Evolutionary conservation across 1,284 basidiomycete genomes (phyloP), one percentile per base, ranked within the genome.

Genomic region (Pholiota adiposa): DNA sequence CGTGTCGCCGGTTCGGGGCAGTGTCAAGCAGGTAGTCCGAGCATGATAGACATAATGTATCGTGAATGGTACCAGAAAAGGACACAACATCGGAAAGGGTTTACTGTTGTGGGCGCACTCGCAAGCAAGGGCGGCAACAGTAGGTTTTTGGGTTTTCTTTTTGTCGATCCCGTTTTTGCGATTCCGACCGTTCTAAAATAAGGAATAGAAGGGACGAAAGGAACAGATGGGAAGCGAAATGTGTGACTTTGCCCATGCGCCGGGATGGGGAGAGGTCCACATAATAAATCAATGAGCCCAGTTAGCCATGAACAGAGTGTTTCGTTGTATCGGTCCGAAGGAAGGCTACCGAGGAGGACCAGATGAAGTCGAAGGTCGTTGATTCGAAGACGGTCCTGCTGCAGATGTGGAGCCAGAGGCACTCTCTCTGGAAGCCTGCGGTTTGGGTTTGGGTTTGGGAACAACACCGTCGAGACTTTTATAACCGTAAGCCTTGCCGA

Each of bases 401-500:
- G 65, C 50, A 21, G 65, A 65, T 31, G 65, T 60, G 25, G 66
- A 60, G 40, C 59, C 48, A 43, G 61, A 59, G 52, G 58, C 63
- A 29, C 62, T 62, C 46, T 70, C 67, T 50, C 61, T 31, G n/a
- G 49, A 38, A 63, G 52, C 38, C n/a, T n/a, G 75, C 74, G 75
- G 73, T 65, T 72, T 76, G 49, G 74, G 74, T 59, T 79, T 78
- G 9, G 86, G 83, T 68, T 88, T 89, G n/a, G 82, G 86, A 46
- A 92, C 82, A 18, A 86, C 83, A 16, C 89, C 89, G 21, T 85
- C 81, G 18, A 89, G 70, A 43, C 90, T 88, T 56, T 76, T 77
- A 75, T 92, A 92, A 14, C 87, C 88, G 71, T 86, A 86, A 31
- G 83, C 79, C 68, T 84, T 85, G 61, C 89, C 89, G 67, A 89